Conservation (phyloP, 2,329 filamentous ascomycete genomes). For the Sarocladiaceae sp. region DNA sequence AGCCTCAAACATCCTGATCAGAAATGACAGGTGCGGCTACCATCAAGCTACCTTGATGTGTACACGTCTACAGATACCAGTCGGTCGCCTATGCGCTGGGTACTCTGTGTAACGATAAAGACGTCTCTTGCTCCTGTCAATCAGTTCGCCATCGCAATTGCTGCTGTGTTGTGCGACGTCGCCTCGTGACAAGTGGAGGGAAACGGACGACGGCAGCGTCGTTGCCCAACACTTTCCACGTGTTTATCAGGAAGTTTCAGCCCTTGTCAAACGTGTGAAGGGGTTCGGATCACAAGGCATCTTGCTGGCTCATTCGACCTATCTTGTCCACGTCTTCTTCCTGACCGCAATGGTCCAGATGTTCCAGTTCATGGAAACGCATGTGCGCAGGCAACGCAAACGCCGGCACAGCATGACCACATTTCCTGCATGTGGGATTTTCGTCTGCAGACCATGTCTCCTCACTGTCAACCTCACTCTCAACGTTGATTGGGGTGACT, state of each 20-base stretch:
- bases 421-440: constrained; percentile 36
- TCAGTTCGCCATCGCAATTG: not conserved
- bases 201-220: not conserved
- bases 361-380: constrained; percentile 29
- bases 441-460: constrained; percentile 26
- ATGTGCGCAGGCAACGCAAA: constrained; percentile 54
- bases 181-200: not conserved
- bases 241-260: constrained; percentile 5
- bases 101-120: no score
- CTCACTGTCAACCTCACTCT: constrained; percentile 23
- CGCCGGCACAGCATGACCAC: constrained; percentile 45
- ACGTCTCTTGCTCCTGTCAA: not conserved
- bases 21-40: no score
- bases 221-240: not conserved
- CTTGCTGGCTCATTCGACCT: no score
- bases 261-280: not conserved
- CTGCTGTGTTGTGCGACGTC: not conserved
- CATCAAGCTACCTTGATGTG: no score
- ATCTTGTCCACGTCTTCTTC: no score
- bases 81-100: not conserved
- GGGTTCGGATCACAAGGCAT: not conserved
- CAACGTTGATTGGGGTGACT: constrained; percentile 7
- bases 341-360: no score
- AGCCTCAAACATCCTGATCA: not conserved
- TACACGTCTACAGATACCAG: no score